Evolutionary conservation across 148 eudicot species (phyloP).

Genomic region (Pharnaceum exiguum): DNA sequence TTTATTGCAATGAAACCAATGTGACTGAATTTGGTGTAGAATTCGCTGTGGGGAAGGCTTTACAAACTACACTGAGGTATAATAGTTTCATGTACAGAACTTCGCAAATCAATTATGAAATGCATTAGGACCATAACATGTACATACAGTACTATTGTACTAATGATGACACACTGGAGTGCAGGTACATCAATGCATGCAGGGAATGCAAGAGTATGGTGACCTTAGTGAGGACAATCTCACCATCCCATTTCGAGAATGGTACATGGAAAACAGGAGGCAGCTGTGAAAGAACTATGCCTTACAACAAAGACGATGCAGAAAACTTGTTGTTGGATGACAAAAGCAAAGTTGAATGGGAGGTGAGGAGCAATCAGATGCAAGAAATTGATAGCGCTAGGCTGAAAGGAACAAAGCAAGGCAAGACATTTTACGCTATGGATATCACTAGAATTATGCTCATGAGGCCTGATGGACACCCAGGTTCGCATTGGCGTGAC

Average conservation of each 20-base stretch:
- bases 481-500: constrained; percentile 40
- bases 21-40: constrained; percentile 10
- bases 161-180: neutral
- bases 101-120: too few relatives aligned
- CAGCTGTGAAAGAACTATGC: constrained; percentile 25
- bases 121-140: too few relatives aligned
- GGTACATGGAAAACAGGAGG: constrained; percentile 50
- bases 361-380: constrained; percentile 38
- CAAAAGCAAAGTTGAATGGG: constrained; percentile 24
- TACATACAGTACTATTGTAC: neutral
- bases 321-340: neutral
- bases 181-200: constrained; percentile 28
- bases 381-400: constrained; percentile 32
- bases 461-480: constrained; percentile 64
- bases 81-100: neutral
- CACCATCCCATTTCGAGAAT: constrained; percentile 49
- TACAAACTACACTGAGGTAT: constrained; percentile 25
- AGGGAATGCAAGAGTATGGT: constrained; percentile 26
- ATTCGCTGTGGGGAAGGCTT: constrained; percentile 29
- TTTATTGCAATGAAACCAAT: constrained; percentile 28
- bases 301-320: constrained; percentile 12
- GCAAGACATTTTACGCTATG: constrained; percentile 25
- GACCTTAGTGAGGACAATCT: constrained; percentile 34
- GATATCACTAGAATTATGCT: constrained; percentile 42
- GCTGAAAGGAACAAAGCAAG: constrained; percentile 3